Evolutionary conservation across 192 early-diverging fungal species (phyloP).

Genomic region (Bifiguratus adelaidae): DNA sequence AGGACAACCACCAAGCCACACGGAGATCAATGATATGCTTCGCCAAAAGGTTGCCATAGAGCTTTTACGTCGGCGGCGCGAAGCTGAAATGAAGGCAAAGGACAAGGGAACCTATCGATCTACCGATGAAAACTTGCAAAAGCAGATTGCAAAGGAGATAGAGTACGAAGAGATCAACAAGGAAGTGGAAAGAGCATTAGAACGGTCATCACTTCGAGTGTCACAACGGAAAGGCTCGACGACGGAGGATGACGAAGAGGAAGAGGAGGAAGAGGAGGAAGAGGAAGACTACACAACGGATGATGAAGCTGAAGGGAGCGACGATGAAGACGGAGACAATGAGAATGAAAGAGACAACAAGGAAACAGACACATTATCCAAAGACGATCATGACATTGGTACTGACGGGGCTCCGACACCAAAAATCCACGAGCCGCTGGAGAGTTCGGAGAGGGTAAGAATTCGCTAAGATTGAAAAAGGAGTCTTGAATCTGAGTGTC

Average conservation of each 20-base stretch:
- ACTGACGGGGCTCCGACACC: not conserved
- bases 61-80: not conserved
- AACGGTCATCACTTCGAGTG: no score
- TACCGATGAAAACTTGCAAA: not conserved
- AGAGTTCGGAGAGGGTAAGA: not conserved
- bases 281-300: not conserved
- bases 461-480: not conserved
- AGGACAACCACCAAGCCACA: not conserved
- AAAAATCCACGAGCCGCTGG: not conserved
- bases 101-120: not conserved
- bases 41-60: slow-evolving; percentile 7
- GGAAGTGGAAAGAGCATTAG: not conserved
- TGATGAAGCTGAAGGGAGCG: slow-evolving; percentile 2
- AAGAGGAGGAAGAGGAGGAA: slow-evolving; percentile 1
- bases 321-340: not conserved
- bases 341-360: not conserved
- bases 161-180: not conserved
- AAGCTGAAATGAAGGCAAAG: not conserved
- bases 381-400: not conserved
- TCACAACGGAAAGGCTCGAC: not conserved
- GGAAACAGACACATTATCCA: not conserved
- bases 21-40: slow-evolving; percentile 6
- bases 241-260: slow-evolving; percentile 2
- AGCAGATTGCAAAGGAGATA: not conserved
- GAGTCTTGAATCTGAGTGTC: no score